Percentiles rank a stretch among this genome's conserved stretches.
These are phyloP conservation scores for Brassica incana DNA, from an alignment of 345 rosid genomes.

Conservation along the genomic window DNA sequence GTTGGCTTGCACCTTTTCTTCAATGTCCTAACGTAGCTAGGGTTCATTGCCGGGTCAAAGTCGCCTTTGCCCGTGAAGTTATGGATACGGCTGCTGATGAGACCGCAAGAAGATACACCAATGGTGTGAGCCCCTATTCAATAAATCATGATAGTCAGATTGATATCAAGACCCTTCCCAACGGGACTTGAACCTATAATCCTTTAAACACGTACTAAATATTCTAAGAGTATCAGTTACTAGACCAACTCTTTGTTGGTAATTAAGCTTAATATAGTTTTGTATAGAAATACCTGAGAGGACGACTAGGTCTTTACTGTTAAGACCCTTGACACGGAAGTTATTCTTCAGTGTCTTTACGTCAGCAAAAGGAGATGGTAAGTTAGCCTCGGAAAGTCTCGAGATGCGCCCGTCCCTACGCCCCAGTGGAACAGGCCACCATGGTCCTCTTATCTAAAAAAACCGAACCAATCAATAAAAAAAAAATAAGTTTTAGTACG, in stretches of 20 bases:
- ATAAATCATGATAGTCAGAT: neutral
- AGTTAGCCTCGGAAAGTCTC: conserved; percentile 27
- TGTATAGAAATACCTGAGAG: conserved; percentile 40
- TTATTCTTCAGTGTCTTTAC: conserved; percentile 36
- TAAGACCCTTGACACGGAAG: conserved; percentile 50
- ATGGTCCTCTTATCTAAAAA: conserved; percentile 49
- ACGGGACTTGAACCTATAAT: no score
- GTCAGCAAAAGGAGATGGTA: conserved; percentile 48
- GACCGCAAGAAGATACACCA: neutral
- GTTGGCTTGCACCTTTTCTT: conserved; percentile 1
- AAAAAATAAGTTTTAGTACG: neutral
- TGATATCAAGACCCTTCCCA: no score
- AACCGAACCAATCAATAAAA: no score
- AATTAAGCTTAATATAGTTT: no score
- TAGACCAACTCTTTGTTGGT: no score
- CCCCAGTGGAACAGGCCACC: conserved; percentile 60
- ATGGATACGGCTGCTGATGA: conserved; percentile 6
- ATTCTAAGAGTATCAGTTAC: no score
- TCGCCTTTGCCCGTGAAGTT: conserved; percentile 1
- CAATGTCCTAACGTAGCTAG: conserved; percentile 7
- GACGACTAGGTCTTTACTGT: conserved; percentile 51
- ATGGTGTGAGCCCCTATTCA: conserved; percentile 8
- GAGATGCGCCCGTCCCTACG: conserved; percentile 65
- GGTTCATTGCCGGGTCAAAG: conserved; percentile 3
- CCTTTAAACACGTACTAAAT: no score